Percentiles rank a stretch among this genome's conserved stretches.
These are phyloP conservation scores for Pythium utonaiense DNA, from an alignment of 352 stramenopile genomes.

Conservation along the genomic window DNA sequence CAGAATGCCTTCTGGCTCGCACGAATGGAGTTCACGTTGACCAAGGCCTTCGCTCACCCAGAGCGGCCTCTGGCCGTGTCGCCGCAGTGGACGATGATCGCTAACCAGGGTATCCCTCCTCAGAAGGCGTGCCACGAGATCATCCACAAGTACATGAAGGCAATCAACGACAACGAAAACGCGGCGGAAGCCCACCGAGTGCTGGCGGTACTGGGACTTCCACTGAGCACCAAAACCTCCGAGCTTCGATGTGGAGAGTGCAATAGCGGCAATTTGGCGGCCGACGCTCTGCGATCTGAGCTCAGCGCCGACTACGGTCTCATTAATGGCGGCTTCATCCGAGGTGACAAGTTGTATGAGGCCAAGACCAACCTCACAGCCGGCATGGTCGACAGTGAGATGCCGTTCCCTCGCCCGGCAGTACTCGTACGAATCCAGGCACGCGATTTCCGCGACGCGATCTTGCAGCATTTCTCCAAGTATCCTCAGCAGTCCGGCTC, in stretches of 20 bases:
- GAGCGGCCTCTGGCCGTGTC: slow-evolving; percentile 44
- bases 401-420: slow-evolving; percentile 77
- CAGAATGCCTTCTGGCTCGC: slow-evolving; percentile 87
- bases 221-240: slow-evolving; percentile 71
- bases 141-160: slow-evolving; percentile 63
- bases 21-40: slow-evolving; percentile 70
- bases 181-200: slow-evolving; percentile 39
- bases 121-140: slow-evolving; percentile 63
- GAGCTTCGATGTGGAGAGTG: slow-evolving; percentile 66
- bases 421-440: slow-evolving; percentile 67
- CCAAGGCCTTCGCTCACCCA: slow-evolving; percentile 31
- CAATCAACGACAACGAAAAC: slow-evolving; percentile 56
- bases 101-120: slow-evolving; percentile 51
- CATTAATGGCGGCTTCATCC: slow-evolving; percentile 89
- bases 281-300: slow-evolving; percentile 70
- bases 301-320: slow-evolving; percentile 65
- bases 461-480: slow-evolving; percentile 74
- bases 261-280: slow-evolving; percentile 75
- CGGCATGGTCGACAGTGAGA: slow-evolving; percentile 75
- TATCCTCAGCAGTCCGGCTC: slow-evolving; percentile 74
- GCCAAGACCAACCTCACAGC: slow-evolving; percentile 65
- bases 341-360: slow-evolving; percentile 75
- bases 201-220: slow-evolving; percentile 42
- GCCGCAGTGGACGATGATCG: slow-evolving; percentile 83
- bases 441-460: slow-evolving; percentile 57